Base-by-base conservation (phyloP, 768 basidiomycete species). In the Candolleomyces aberdarensis region DNA sequence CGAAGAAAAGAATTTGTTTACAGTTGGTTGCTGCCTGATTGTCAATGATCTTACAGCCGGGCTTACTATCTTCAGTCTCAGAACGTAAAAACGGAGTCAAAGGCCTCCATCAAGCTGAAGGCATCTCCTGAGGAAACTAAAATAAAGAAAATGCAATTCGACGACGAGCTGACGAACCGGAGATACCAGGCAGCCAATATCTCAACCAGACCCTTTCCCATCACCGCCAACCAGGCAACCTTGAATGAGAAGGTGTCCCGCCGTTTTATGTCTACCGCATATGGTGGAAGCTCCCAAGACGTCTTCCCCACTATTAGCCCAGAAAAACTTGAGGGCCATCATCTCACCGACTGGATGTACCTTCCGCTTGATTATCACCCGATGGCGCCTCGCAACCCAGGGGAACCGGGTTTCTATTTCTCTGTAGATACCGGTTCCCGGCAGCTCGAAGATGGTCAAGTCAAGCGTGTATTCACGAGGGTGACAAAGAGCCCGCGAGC, bases 401-500 rank as follows among this genome's bases (percentile, higher is more conserved):
- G 74, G 15, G 62, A 64, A 20, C 63, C 68, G 17, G 75, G 74
- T 1, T 58, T 76, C 3, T 74, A 69, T 41, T 72, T 67, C 20
- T 50, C 47, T 36, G 47, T 61, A 39, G 60, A 31, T 2, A 29
- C 2, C 46, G 41, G 8, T 76, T 32, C 11, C 9, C 36, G 31
- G 36, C 48, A 70, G 41, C 32, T 11, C 3, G 3, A 22, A 26
- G n/a, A 20, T 14, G 31, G 14, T 26, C 67, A 69, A 74, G 78
- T 26, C 0, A 60, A 65, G 11, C 76, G 69, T 0, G 68, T 64
- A 3, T 74, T 69, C 53, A 81, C 75, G 15, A 69, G 73, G 10
- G 62, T 62, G 48, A 71, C 69, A 15, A 75, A 15, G 26, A 43
- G 32, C 2, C 39, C 67, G 47, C 20, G 48, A 32, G 29, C 31